phyloP scores from a whole-genome alignment of 768 basidiomycete species.

The Russula sp. region DNA sequence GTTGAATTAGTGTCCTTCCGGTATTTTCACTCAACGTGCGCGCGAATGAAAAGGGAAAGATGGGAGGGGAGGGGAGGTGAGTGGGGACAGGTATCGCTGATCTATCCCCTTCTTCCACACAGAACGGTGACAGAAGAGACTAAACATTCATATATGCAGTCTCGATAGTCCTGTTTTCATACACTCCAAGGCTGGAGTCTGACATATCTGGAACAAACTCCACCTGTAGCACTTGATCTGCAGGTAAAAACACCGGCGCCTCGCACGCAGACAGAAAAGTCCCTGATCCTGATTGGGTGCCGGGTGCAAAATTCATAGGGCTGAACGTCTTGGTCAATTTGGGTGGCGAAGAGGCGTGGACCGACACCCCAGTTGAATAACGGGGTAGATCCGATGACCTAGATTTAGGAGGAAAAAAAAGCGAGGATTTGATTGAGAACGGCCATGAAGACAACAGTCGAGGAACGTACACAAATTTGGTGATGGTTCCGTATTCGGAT shows the following conservation, averaged over 20 bases:
- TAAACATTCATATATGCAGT: neutral
- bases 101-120: neutral
- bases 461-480: constrained; percentile 19
- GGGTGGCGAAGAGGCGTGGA: neutral
- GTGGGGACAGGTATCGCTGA: neutral
- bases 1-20: too few species aligned
- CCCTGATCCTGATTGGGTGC: neutral
- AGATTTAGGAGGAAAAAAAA: neutral
- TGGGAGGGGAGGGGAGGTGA: too few species aligned
- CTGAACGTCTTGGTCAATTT: neutral
- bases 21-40: too few species aligned
- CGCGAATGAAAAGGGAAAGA: too few species aligned
- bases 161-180: neutral
- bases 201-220: constrained; percentile 11
- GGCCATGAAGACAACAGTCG: neutral
- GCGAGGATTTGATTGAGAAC: neutral
- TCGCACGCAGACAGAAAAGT: neutral
- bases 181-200: neutral
- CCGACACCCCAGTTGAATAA: neutral
- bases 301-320: neutral
- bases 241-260: constrained; percentile 3
- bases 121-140: too few species aligned
- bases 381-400: constrained; percentile 4
- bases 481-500: constrained; percentile 10
- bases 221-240: neutral